Conservation (phyloP, 805 yeast species). For the Teunomyces tritomae region DNA sequence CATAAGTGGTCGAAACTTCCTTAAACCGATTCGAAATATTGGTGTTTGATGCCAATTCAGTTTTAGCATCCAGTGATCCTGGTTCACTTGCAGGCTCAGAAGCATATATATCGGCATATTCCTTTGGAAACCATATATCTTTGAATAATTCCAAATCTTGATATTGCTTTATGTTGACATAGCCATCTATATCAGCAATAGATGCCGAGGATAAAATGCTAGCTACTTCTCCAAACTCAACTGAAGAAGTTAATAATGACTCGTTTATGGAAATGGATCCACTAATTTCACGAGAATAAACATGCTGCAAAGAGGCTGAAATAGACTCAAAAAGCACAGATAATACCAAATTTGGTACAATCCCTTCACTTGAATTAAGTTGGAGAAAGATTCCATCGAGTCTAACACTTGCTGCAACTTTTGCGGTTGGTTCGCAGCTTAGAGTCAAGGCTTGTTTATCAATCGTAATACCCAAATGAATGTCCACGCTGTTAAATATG, state of each 20-base stretch:
- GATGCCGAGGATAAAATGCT: slow-evolving; percentile 50
- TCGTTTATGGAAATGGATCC: slow-evolving; percentile 56
- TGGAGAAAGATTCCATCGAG: slow-evolving; percentile 64
- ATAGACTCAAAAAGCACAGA: slow-evolving; percentile 53
- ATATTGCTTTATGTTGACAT: slow-evolving; percentile 75
- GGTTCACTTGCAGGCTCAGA: neutral
- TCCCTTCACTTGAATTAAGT: slow-evolving; percentile 46
- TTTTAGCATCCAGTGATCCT: neutral
- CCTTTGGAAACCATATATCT: slow-evolving; percentile 73
- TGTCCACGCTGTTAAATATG: slow-evolving; percentile 53
- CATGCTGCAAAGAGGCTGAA: slow-evolving; percentile 77
- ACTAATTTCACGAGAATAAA: slow-evolving; percentile 85
- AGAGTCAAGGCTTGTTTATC: slow-evolving; percentile 73
- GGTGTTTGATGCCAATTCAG: slow-evolving; percentile 24
- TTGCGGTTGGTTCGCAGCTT: slow-evolving; percentile 93
- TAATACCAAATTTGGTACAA: slow-evolving; percentile 38
- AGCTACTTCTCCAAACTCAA: slow-evolving; percentile 41
- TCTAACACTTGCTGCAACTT: slow-evolving; percentile 82
- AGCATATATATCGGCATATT: slow-evolving; percentile 8
- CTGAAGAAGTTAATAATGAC: slow-evolving; percentile 46
- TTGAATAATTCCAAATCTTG: slow-evolving; percentile 82
- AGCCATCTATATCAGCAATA: slow-evolving; percentile 55
- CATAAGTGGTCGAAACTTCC: slow-evolving; percentile 57
- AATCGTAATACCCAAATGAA: slow-evolving; percentile 61
- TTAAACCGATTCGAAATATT: slow-evolving; percentile 48